Evolutionary conservation across 2,329 filamentous ascomycete species (phyloP), one percentile per base, ranked within the genome.

Genomic region (Aspergillus japonicus): DNA sequence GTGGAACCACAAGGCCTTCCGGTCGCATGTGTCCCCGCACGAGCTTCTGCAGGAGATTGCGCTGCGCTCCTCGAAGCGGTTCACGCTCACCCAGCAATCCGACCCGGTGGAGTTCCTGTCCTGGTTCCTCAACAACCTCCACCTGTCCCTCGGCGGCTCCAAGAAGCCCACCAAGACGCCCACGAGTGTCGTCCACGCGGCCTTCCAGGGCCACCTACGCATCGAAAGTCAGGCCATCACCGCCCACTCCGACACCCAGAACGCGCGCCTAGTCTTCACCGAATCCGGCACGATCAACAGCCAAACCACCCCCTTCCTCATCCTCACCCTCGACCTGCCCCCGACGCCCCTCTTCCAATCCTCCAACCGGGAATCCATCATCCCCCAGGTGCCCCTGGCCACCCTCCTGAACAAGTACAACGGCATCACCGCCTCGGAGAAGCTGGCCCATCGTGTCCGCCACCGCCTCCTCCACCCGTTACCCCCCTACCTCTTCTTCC

Each of bases 1-100:
- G 66, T 99, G 95, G 95, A 99, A 99, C 74, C 89, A 93, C 2
- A 89, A 91, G 67, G 94, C 95, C 10, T 99, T 99, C 83, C 96
- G 96, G 77, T 89, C 89, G 4, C 95, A 99, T 76, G 95, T 99
- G 55, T 98, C 94, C 10, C 95, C 95, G 0, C 95, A 99, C 81
- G 95, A 99, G 77, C 85, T 99, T 31, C 87, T 99, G 1, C 95
- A 99, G 77, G 94, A 98, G 74, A 90, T 99, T 64, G 90, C 93
- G 1, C 81, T 97, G 47, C 88, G 88, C 52, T 97, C 93, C 33
- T 93, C 89, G 67, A 97, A 97, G 78, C 91, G 90, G 63, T 99
- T 96, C 79, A 95, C 89, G 5, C 83, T 98, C 52, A 96, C 92
- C 0, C 82, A 87, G 29, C 95, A 98, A 78, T 95, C 93, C 21